Evolutionary conservation across 2,329 filamentous ascomycete species (phyloP).

Genomic region (Didymella keratinophila): DNA sequence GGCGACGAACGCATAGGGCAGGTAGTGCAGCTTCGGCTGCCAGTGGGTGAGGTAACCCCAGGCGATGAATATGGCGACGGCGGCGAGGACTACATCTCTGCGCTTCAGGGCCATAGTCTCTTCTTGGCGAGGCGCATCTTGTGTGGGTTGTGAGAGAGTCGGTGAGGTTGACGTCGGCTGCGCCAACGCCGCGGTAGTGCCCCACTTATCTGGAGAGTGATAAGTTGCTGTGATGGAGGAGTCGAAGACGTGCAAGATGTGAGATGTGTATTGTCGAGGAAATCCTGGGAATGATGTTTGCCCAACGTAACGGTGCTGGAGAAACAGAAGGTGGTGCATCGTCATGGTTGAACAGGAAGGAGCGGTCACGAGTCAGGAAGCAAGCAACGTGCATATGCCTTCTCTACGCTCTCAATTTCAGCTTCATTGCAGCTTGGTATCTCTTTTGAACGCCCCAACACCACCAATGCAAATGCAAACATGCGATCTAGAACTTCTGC

Average conservation of each 20-base stretch:
- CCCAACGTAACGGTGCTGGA: no score
- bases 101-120: constrained; percentile 75
- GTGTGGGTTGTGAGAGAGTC: constrained; percentile 22
- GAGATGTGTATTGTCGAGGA: no score
- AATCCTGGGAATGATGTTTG: not conserved
- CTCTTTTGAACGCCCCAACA: constrained; percentile 23
- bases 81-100: constrained; percentile 72
- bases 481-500: constrained; percentile 65
- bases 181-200: constrained; percentile 7
- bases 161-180: constrained; percentile 23
- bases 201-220: not conserved
- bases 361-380: not conserved
- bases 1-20: constrained; percentile 81
- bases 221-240: not conserved
- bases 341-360: not conserved
- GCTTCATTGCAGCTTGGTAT: constrained; percentile 16
- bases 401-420: not conserved
- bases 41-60: constrained; percentile 88
- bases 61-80: constrained; percentile 76
- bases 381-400: not conserved
- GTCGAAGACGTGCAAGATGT: not conserved
- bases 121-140: constrained; percentile 50
- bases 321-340: not conserved
- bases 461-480: constrained; percentile 15
- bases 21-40: constrained; percentile 82